A percentile compares a stretch with the other conserved stretches of the same genome.
These are phyloP conservation scores for Verticillium klebahnii DNA, from an alignment of 2,329 filamentous ascomycete species.

Conservation along the genomic window DNA sequence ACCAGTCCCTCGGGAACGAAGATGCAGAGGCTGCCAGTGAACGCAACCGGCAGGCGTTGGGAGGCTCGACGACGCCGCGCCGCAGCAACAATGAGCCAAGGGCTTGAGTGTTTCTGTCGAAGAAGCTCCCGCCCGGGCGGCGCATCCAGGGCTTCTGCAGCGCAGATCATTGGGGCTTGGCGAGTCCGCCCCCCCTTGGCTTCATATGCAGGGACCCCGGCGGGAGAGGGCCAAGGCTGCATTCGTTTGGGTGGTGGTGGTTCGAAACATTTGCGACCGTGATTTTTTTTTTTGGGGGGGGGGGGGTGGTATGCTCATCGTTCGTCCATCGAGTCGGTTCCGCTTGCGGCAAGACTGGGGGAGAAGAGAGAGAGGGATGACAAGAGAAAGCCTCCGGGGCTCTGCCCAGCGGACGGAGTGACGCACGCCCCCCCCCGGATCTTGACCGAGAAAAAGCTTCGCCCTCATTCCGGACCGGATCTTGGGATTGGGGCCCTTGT, in stretches of 20 bases:
- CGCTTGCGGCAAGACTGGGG: not conserved
- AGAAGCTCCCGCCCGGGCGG: not conserved
- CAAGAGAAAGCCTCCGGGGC: not conserved
- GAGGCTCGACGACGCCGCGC: not conserved
- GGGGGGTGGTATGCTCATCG: not conserved
- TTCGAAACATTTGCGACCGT: not conserved
- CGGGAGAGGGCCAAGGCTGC: conserved; percentile 1
- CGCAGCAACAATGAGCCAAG: not conserved
- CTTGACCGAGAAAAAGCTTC: not conserved
- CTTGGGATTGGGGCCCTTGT: not conserved
- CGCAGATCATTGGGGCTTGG: not conserved
- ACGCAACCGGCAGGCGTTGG: not conserved
- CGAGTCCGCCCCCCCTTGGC: not conserved
- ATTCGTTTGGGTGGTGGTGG: not conserved
- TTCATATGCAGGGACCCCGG: not conserved
- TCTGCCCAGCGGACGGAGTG: not conserved
- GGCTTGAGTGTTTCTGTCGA: not conserved
- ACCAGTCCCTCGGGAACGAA: not conserved
- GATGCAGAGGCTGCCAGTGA: not conserved
- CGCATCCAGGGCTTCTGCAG: not conserved
- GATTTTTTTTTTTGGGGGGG: not conserved
- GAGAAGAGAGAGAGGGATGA: not conserved
- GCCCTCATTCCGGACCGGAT: not conserved
- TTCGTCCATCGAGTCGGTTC: not conserved
- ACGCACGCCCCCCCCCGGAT: not conserved